phyloP scores from a whole-genome alignment of 2,329 filamentous ascomycete species.

The Trichoderma guizhouense region DNA sequence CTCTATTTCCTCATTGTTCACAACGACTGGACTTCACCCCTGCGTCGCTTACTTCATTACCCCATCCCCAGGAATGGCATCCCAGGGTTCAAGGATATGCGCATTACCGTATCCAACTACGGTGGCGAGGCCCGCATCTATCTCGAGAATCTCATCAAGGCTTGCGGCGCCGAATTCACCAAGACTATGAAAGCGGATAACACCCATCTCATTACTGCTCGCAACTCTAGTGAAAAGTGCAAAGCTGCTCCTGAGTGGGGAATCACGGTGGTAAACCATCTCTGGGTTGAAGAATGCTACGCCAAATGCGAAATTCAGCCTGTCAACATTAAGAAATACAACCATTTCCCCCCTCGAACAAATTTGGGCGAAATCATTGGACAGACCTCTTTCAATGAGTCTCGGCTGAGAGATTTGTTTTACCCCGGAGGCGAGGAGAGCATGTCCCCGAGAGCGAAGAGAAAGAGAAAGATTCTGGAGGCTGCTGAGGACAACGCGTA shows the following conservation, averaged over 20 bases:
- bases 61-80: constrained; percentile 75
- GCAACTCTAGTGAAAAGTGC: constrained; percentile 87
- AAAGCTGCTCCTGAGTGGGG: constrained; percentile 90
- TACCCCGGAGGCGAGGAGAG: constrained; percentile 58
- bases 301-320: constrained; percentile 77
- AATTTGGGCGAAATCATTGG: constrained; percentile 93
- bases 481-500: constrained; percentile 51
- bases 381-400: constrained; percentile 74
- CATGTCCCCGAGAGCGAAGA: constrained; percentile 41
- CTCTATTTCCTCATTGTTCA: constrained; percentile 87
- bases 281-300: constrained; percentile 98
- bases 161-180: constrained; percentile 82
- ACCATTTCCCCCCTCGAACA: constrained; percentile 80
- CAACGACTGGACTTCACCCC: constrained; percentile 83
- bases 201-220: constrained; percentile 90
- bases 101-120: constrained; percentile 93
- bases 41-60: constrained; percentile 83
- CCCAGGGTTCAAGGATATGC: constrained; percentile 70
- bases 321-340: constrained; percentile 72
- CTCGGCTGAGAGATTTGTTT: constrained; percentile 61
- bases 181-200: constrained; percentile 95
- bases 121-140: constrained; percentile 91
- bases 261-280: constrained; percentile 83
- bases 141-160: constrained; percentile 83
- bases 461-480: constrained; percentile 50